Evolutionary conservation across 2,329 filamentous ascomycete species (phyloP), one percentile per base, ranked within the genome.

Genomic region (Coniochaeta sp.): DNA sequence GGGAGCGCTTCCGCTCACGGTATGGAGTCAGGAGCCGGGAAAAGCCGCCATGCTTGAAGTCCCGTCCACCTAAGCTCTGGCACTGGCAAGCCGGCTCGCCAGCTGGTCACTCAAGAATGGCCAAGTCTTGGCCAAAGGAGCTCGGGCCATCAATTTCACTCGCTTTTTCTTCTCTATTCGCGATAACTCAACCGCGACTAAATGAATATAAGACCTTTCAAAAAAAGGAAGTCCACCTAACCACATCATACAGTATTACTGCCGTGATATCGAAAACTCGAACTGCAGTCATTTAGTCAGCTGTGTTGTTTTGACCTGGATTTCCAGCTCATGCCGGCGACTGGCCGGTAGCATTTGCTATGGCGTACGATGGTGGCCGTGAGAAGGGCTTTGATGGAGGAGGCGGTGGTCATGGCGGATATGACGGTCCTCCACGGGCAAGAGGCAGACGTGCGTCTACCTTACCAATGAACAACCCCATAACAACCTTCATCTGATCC

Each of bases 341-440:
- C 38, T 42, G 22, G 38, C 38, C 38, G 20, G 38, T 26, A 42
- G 20, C 10, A 26, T 6, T 22, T 42, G 38, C 26, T 10, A 80
- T 80, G 77, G 72, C 77, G 61, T 79, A 78, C 63, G 76, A 79
- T 70, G 72, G 74, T 65, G 73, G 76, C 57, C 73, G 75, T 61
- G 76, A 69, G 53, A 71, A 70, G 45, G 59, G 67, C 55, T 50
- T 49, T 40, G 56, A 52, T 26, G 56, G 53, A 46, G 59, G 58
- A 48, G 59, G 57, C 31, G 60, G 57, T 35, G 53, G 58, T 16
- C 55, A 56, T 42, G 65, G 67, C 16, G 69, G 61, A 14, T 30
- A 42, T 46, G 51, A 45, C 12, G 45, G 46, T 12, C 51, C 51
- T 24, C 51, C 51, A 13, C 31, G 51, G 9, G 46, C 28, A 26